Base-by-base conservation (phyloP, 345 rosid species). In the Populus euphratica region DNA sequence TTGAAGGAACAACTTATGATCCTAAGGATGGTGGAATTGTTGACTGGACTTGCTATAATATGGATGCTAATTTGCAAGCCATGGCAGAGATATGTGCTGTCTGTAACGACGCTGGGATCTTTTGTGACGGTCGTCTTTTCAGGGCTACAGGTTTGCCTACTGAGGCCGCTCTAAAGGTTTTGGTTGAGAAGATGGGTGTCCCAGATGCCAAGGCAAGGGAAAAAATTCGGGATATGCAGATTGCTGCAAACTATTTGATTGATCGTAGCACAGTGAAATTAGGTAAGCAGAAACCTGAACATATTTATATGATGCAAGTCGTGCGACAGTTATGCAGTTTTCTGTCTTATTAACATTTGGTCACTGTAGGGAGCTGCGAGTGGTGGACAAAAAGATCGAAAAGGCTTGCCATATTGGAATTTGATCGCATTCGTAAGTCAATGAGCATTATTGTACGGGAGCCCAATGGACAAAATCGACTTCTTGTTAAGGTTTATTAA, bases 111-210 rank as follows among this genome's bases (percentile, higher is more conserved):
- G 93, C 98, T 80, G 97, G 95, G 78, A 83, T 94, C 75, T 85
- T 78, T 76, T 82, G 81, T 33, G 98, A 94, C 47, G 98, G 96
- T 0, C 89, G 85, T 77, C 85, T 91, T 33, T 92, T 89, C 81
- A 88, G 91, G 54, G 98, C 97, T 49, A 89, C 94, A 2, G 97
- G 98, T 81, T 88, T 94, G 88, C 98, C 98, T 44, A 94, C 98
- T 2, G 98, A 93, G 89, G 98, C 98, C 65, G 98, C 98, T 66
- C 86, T 94, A 64, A 95, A 91, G 82, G 97, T 95, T 81, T 88
- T 93, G 82, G 97, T 91, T 68, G 98, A 93, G 81, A 93, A 93
- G 80, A 95, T 95, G 97, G 96, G 97, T 31, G 87, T 89, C 52
- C 94, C 94, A 0, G 89, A 88, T 81, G 80, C 82, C 73, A 88